Base-by-base conservation (phyloP, 495 filamentous ascomycete species). In the Pyrenopolyporus hunteri region DNA sequence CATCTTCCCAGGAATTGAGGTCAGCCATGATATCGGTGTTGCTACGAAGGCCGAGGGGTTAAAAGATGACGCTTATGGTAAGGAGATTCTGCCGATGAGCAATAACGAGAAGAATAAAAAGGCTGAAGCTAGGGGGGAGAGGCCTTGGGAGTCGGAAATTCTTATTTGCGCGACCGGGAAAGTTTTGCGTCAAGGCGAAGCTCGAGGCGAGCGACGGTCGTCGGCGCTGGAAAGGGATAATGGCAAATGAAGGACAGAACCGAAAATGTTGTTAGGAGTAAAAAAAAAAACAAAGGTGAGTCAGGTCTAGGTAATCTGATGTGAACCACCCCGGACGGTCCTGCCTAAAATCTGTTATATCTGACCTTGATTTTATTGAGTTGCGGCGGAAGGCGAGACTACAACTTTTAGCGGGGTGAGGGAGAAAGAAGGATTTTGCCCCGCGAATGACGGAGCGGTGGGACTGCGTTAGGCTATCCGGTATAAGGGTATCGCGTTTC, bases 1-100 rank as follows among this genome's bases (percentile, higher is more conserved):
- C 94, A 65, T 98, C 91, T 78, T 98, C 94, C 94, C 94, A 98
- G 14, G 89, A 93, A 58, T 96, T 91, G 40, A 91, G 87, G 57
- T 89, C 83, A 46, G 93, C 88, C 93, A 97, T 96, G 63, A 70
- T 45, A 45, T 44, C 4, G 13, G 1, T 17, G 37, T 3, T 11
- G 7, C 4, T 40, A 40, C 17, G 16, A 16, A 40, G 13, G 13
- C 13, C 0, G 10, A 11, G 0, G 17, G 8, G 17, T 9, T 22
- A 9, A 17, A 20, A 40, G 17, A 1, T 36, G 57, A 43, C 7
- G 22, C 17, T 35, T 49, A 47, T 28, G 37, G 29, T 32, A 44
- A n/a, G 23, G 6, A 16, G 8, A 36, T 54, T 10, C 50, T 14
- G 29, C 16, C 19, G 39, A 23, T 14, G 4, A 9, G 14, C 2